Percentiles rank a stretch among this genome's conserved stretches.
These are phyloP conservation scores for Oryza punctata DNA, from an alignment of 176 grass and related monocot genomes.

Conservation along the genomic window DNA sequence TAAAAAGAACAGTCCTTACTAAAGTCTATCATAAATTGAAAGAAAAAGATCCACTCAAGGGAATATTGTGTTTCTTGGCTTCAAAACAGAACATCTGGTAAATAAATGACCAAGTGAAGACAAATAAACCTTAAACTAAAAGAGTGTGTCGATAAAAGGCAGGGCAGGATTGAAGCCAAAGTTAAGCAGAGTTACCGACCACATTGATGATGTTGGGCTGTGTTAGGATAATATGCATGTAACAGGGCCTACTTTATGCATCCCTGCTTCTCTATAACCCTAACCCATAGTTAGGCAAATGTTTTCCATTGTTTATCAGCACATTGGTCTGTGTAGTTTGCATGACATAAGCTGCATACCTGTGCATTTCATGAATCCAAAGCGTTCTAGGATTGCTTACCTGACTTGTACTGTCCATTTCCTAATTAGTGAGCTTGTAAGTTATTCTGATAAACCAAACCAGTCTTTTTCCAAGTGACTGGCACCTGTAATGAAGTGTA, in stretches of 20 bases:
- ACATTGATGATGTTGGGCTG: slow-evolving; percentile 69
- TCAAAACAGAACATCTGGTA: slow-evolving; percentile 48
- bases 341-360: slow-evolving; percentile 33
- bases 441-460: slow-evolving; percentile 10
- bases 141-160: slow-evolving; percentile 70
- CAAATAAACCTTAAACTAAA: slow-evolving; percentile 83
- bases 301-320: slow-evolving; percentile 20
- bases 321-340: slow-evolving; percentile 27
- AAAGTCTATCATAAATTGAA: slow-evolving; percentile 43
- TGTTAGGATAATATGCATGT: slow-evolving; percentile 37
- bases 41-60: slow-evolving; percentile 38
- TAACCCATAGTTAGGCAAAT: slow-evolving; percentile 40
- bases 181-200: slow-evolving; percentile 47
- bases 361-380: slow-evolving; percentile 32
- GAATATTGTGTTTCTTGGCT: slow-evolving; percentile 49
- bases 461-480: slow-evolving; percentile 13
- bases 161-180: slow-evolving; percentile 67
- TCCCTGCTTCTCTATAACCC: slow-evolving; percentile 33
- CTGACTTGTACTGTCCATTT: slow-evolving; percentile 24
- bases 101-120: slow-evolving; percentile 47
- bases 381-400: not conserved
- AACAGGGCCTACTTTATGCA: slow-evolving; percentile 57
- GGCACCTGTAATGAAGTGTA: slow-evolving; percentile 8
- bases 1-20: slow-evolving; percentile 26
- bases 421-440: slow-evolving; percentile 5